A percentile compares a stretch with the other conserved stretches of the same genome.
These are phyloP conservation scores for Leucocoprinus sp. DNA, from an alignment of 768 basidiomycete genomes.

Conservation along the genomic window DNA sequence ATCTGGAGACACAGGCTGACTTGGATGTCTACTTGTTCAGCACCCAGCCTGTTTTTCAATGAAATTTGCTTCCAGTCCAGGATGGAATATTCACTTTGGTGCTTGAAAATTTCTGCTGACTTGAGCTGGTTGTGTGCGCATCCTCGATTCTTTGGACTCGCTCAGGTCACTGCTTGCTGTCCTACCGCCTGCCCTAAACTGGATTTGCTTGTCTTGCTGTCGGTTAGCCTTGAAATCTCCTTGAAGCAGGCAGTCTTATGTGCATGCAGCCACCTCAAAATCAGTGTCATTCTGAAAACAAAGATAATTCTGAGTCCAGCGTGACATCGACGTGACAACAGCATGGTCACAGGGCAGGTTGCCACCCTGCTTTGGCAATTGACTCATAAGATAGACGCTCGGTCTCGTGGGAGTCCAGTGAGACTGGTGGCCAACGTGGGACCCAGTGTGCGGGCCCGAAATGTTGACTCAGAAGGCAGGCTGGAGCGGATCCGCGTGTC, in stretches of 20 bases:
- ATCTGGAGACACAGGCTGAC: too few species aligned
- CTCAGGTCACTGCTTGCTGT: not conserved
- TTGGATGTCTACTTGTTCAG: too few species aligned
- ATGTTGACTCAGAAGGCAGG: not conserved
- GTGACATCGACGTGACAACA: not conserved
- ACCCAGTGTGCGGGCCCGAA: not conserved
- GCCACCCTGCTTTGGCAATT: not conserved
- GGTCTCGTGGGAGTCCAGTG: not conserved
- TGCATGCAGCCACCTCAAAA: not conserved
- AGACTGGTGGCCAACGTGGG: not conserved
- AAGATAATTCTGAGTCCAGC: not conserved
- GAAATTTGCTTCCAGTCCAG: too few species aligned
- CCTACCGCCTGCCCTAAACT: not conserved
- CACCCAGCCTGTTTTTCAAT: too few species aligned
- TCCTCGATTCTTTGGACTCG: not conserved
- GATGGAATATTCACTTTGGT: too few species aligned
- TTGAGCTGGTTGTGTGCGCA: not conserved
- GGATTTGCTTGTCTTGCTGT: not conserved
- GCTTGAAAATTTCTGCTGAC: too few species aligned
- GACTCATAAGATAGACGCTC: not conserved
- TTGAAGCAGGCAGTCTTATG: not conserved
- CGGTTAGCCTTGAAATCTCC: not conserved
- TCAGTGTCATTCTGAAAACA: not conserved
- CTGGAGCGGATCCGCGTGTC: not conserved
- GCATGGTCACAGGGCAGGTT: not conserved